Percentiles rank a stretch among this genome's conserved stretches.
Conservation (phyloP, 139 green algal species). For the Chara braunii region DNA sequence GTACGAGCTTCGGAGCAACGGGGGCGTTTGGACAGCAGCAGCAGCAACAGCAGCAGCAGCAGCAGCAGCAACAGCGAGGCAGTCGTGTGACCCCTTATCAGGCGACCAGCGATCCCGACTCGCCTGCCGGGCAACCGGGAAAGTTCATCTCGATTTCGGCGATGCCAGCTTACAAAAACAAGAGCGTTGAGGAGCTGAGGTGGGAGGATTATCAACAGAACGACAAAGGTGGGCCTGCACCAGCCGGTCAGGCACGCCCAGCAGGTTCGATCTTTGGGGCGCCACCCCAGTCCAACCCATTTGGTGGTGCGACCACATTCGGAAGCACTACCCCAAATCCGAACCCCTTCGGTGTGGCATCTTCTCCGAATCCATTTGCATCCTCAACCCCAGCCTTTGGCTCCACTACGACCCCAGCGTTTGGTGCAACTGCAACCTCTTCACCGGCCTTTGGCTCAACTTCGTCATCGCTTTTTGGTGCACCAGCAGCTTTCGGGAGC, state of each 20-base stretch:
- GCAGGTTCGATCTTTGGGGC: constrained; percentile 12
- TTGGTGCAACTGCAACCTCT: constrained; percentile 29
- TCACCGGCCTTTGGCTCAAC: constrained; percentile 23
- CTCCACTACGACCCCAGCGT: constrained; percentile 26
- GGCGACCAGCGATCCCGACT: constrained; percentile 20
- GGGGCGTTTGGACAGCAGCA: neutral
- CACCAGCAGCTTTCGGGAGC: neutral
- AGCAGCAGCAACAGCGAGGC: neutral
- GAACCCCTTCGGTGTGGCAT: neutral
- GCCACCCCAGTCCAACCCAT: constrained; percentile 10
- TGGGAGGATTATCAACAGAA: constrained; percentile 79
- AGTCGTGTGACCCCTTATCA: neutral
- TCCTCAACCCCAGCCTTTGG: constrained; percentile 4
- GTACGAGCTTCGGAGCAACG: constrained; percentile 2
- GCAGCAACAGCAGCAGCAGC: neutral
- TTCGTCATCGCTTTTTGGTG: constrained; percentile 15
- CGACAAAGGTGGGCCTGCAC: constrained; percentile 42
- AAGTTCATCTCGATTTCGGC: constrained; percentile 69
- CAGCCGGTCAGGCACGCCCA: constrained; percentile 9
- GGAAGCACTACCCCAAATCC: neutral
- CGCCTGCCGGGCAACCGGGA: neutral
- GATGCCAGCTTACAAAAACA: constrained; percentile 66
- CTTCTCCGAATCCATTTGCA: neutral
- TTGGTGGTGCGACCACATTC: neutral
- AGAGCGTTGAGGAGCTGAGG: constrained; percentile 79